phyloP scores from a whole-genome alignment of 2,329 filamentous ascomycete species.

The Metarhizium brunneum region DNA sequence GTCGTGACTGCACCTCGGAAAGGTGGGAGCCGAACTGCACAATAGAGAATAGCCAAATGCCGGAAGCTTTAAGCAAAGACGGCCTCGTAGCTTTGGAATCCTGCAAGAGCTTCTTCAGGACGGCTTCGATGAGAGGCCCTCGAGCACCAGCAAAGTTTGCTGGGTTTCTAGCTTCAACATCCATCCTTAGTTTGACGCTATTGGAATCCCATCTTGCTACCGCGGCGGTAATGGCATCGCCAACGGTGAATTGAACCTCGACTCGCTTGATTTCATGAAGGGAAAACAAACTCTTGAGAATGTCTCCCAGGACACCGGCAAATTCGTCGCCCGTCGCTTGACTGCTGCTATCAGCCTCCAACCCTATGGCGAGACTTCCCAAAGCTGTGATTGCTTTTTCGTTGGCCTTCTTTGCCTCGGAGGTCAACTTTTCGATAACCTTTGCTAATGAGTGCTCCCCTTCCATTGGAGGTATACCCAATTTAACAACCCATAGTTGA shows the following conservation, averaged over 20 bases:
- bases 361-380: slow-evolving; percentile 63
- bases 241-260: slow-evolving; percentile 84
- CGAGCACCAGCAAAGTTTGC: slow-evolving; percentile 29
- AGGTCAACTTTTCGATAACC: slow-evolving; percentile 53
- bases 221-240: slow-evolving; percentile 75
- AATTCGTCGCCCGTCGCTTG: slow-evolving; percentile 12
- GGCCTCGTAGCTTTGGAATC: slow-evolving; percentile 83
- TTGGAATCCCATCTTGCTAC: slow-evolving; percentile 77
- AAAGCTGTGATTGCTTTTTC: slow-evolving; percentile 75
- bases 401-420: slow-evolving; percentile 67
- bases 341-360: slow-evolving; percentile 22
- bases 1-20: slow-evolving; percentile 59
- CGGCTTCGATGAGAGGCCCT: slow-evolving; percentile 34
- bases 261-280: slow-evolving; percentile 78
- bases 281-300: slow-evolving; percentile 61
- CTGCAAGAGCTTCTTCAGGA: slow-evolving; percentile 63
- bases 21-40: slow-evolving; percentile 83
- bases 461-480: slow-evolving; percentile 24
- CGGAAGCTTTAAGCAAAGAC: slow-evolving; percentile 79
- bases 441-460: slow-evolving; percentile 24
- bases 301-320: slow-evolving; percentile 34
- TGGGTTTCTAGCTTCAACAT: slow-evolving; percentile 50
- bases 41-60: slow-evolving; percentile 88
- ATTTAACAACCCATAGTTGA: slow-evolving; percentile 36
- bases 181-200: slow-evolving; percentile 63